A percentile compares a stretch with the other conserved stretches of the same genome.
Evolutionary conservation across 108 stramenopile species (phyloP).

Genomic region (Skeletonema marinoi): DNA sequence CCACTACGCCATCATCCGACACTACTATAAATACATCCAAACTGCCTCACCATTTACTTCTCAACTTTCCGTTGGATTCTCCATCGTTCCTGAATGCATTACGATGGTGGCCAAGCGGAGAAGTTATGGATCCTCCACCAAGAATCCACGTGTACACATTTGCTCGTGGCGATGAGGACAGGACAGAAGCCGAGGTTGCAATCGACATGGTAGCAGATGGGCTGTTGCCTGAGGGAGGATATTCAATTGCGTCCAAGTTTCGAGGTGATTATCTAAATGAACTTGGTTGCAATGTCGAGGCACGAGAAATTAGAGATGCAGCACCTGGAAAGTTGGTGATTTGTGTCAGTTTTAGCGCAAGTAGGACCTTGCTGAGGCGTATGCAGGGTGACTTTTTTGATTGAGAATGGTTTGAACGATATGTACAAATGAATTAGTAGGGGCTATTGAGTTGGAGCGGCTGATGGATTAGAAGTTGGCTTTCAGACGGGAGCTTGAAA

Average conservation of each 20-base stretch:
- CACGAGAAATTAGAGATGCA: conserved; percentile 80
- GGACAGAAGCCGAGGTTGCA: conserved; percentile 63
- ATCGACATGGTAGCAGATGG: conserved; percentile 70
- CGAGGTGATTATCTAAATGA: conserved; percentile 67
- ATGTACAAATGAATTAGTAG: neutral
- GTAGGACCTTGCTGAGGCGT: conserved; percentile 58
- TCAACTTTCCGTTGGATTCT: conserved; percentile 82
- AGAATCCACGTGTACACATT: conserved; percentile 78
- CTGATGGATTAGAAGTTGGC: no score
- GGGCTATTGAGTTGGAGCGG: no score
- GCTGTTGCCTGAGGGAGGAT: conserved; percentile 59
- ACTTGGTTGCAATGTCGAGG: conserved; percentile 65
- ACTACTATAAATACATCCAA: neutral
- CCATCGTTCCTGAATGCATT: conserved; percentile 71
- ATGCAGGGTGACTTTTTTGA: conserved; percentile 78
- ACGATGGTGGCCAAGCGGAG: conserved; percentile 72
- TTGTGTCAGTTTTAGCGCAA: conserved; percentile 83
- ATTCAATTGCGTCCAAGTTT: conserved; percentile 35
- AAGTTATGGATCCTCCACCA: conserved; percentile 41
- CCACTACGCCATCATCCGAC: conserved; percentile 8
- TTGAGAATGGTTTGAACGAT: neutral
- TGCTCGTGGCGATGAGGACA: conserved; percentile 54
- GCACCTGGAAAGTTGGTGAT: conserved; percentile 86
- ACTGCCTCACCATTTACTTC: conserved; percentile 78
- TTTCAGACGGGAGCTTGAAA: no score